A percentile compares a stretch with the other conserved stretches of the same genome.
These are phyloP conservation scores for Sporothrix dimorphospora DNA, from an alignment of 2,329 filamentous ascomycete genomes.

Conservation along the genomic window DNA sequence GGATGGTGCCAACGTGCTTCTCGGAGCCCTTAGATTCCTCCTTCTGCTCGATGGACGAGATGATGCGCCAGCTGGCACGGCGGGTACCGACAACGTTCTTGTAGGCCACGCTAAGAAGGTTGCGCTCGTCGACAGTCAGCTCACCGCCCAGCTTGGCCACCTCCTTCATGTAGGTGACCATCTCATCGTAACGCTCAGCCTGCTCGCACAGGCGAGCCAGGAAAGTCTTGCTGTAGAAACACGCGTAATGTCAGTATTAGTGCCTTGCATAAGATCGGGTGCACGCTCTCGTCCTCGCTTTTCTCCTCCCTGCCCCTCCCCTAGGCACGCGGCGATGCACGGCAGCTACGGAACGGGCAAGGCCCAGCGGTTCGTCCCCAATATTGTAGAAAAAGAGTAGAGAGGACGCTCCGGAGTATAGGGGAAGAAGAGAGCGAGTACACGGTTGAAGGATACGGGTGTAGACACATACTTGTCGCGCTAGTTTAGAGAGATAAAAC, in stretches of 20 bases:
- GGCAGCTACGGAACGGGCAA: background rate
- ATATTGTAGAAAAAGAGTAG: background rate
- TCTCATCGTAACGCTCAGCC: constrained; percentile 99
- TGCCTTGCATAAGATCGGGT: background rate
- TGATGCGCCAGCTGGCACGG: constrained; percentile 98
- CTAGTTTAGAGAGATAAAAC: constrained; percentile 12
- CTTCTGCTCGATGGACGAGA: constrained; percentile 99
- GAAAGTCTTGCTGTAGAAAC: constrained; percentile 86
- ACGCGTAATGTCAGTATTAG: constrained; percentile 20
- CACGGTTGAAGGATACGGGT: background rate
- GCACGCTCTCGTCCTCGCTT: background rate
- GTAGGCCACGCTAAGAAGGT: constrained; percentile 98
- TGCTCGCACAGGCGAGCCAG: constrained; percentile 99
- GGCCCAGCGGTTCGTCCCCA: background rate
- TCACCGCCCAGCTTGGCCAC: constrained; percentile 85
- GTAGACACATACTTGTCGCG: constrained; percentile 25
- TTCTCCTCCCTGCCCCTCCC: background rate
- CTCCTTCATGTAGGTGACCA: constrained; percentile 99
- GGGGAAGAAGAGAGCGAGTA: too few species aligned
- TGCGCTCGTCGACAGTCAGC: constrained; percentile 94
- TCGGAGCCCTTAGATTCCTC: constrained; percentile 99
- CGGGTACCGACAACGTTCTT: constrained; percentile 99
- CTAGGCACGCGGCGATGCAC: background rate
- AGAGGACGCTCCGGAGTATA: background rate
- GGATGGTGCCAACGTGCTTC: constrained; percentile 86